A percentile compares a stretch with the other conserved stretches of the same genome.
Evolutionary conservation across 371 early-diverging fungal species (phyloP).

Genomic region (Chytridium lagenaria): DNA sequence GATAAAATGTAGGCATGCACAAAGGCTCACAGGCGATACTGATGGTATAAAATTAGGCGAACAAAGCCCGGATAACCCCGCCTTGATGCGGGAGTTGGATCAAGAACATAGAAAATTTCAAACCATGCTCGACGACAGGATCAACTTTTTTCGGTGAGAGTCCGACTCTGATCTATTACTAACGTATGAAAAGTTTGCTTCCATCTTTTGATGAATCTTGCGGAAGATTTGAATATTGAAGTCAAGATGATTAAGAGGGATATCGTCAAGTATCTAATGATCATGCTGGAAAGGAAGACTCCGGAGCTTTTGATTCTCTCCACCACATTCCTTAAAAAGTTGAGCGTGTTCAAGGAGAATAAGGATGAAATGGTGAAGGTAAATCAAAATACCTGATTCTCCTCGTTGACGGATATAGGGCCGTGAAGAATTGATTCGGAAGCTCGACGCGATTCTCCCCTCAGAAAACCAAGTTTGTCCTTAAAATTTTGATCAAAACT

Average conservation of each 20-base stretch:
- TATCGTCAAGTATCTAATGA: conserved; percentile 50
- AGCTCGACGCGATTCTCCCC: conserved; percentile 43
- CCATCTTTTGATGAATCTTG: conserved; percentile 57
- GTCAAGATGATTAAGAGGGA: conserved; percentile 60
- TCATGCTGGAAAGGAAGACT: conserved; percentile 49
- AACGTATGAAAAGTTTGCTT: conserved; percentile 42
- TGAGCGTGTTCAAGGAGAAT: conserved; percentile 57
- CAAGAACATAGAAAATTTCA: conserved; percentile 55
- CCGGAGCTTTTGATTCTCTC: conserved; percentile 52
- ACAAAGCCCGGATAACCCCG: conserved; percentile 38
- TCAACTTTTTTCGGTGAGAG: conserved; percentile 55
- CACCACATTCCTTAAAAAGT: conserved; percentile 55
- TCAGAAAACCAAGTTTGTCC: conserved; percentile 42
- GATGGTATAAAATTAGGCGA: no score
- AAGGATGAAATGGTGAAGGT: conserved; percentile 56
- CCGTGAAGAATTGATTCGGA: conserved; percentile 38
- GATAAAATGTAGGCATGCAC: conserved; percentile 38
- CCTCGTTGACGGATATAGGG: conserved; percentile 18
- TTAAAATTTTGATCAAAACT: conserved; percentile 5
- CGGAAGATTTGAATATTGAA: conserved; percentile 56
- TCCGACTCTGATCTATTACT: not conserved
- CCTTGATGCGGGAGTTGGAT: conserved; percentile 41
- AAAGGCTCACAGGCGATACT: no score
- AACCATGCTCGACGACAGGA: conserved; percentile 58
- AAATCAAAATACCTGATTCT: not conserved